A percentile compares a stretch with the other conserved stretches of the same genome.
These are phyloP conservation scores for Sarocladium kiliense DNA, from an alignment of 2,329 filamentous ascomycete species.

Conservation along the genomic window DNA sequence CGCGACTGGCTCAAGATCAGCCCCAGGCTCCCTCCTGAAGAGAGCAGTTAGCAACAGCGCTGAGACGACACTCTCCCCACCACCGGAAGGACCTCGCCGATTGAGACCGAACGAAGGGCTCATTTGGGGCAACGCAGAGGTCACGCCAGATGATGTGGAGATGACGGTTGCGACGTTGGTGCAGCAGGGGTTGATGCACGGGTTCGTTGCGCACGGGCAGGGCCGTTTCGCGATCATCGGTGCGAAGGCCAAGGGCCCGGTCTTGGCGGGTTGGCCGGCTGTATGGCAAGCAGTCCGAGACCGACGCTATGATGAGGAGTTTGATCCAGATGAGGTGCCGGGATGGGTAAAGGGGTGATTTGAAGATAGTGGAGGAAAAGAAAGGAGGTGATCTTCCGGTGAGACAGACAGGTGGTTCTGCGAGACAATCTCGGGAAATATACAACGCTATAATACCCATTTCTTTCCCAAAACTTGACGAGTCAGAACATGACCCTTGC, in stretches of 20 bases:
- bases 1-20: constrained; percentile 22
- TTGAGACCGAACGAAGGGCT: constrained; percentile 55
- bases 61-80: constrained; percentile 42
- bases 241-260: constrained; percentile 59
- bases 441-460: background rate
- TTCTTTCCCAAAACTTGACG: background rate
- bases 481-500: background rate
- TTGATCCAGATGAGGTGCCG: constrained; percentile 61
- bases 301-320: constrained; percentile 52
- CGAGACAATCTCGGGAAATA: background rate
- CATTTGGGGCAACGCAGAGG: constrained; percentile 57
- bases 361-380: background rate
- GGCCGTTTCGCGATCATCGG: constrained; percentile 79
- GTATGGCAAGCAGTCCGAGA: constrained; percentile 65
- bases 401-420: background rate
- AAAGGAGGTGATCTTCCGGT: background rate
- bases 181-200: constrained; percentile 74
- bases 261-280: constrained; percentile 69
- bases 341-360: constrained; percentile 61
- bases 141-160: constrained; percentile 65
- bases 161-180: constrained; percentile 71
- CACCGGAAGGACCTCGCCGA: constrained; percentile 37
- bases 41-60: constrained; percentile 46
- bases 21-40: constrained; percentile 46
- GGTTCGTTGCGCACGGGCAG: constrained; percentile 75